Percentiles rank a stretch among this genome's conserved stretches.
phyloP scores from a whole-genome alignment of 805 yeast species.

The Candida manassasensis region DNA sequence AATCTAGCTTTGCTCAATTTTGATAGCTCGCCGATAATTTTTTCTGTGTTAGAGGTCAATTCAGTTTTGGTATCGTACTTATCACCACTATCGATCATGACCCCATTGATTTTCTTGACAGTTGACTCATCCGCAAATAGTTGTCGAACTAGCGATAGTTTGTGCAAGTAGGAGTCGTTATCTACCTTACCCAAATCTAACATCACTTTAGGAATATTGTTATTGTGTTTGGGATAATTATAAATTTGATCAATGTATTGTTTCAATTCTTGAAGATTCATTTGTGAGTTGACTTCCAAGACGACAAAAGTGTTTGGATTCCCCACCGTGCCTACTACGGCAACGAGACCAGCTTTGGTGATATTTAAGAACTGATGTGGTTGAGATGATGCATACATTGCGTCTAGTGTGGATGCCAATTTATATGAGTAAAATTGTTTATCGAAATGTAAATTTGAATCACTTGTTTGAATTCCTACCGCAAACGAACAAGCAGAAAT shows the following conservation, averaged over 20 bases:
- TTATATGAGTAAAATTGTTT: constrained; percentile 25
- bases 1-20: constrained; percentile 11
- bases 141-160: constrained; percentile 9
- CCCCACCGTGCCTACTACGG: constrained; percentile 47
- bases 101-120: constrained; percentile 25
- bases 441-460: constrained; percentile 13
- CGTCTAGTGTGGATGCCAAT: constrained; percentile 38
- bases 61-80: constrained; percentile 16
- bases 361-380: constrained; percentile 47
- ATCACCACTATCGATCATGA: constrained; percentile 39
- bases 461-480: constrained; percentile 39
- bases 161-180: constrained; percentile 12
- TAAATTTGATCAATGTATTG: constrained; percentile 13
- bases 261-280: constrained; percentile 13
- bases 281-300: constrained; percentile 20
- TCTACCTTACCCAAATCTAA: constrained; percentile 24
- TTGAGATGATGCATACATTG: constrained; percentile 39
- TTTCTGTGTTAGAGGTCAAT: constrained; percentile 20
- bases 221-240: constrained; percentile 9
- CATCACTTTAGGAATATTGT: constrained; percentile 21
- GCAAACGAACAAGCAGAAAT: constrained; percentile 49
- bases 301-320: constrained; percentile 47
- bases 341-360: constrained; percentile 44
- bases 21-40: constrained; percentile 16
- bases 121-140: constrained; percentile 12